Evolutionary conservation across 2,329 filamentous ascomycete genomes (phyloP), one percentile per base, ranked within the genome.

Genomic region (Colletotrichum siamense): DNA sequence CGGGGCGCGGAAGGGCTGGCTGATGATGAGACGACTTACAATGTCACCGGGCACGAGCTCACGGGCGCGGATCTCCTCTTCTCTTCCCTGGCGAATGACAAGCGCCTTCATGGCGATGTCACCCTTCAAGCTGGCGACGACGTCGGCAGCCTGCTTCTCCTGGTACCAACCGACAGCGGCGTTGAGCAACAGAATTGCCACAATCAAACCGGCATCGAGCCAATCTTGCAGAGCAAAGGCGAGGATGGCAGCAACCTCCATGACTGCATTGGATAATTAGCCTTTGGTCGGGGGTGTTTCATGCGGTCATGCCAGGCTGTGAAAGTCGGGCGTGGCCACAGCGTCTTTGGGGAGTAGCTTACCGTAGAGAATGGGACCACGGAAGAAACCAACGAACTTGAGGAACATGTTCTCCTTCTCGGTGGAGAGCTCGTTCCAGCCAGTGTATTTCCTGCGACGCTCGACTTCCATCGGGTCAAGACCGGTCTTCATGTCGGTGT

Each of bases 101-200:
- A 87, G 88, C 64, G 92, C 91, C 86, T 92, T 93, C 92, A 95
- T 94, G 81, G 94, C 94, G 82, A 95, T 95, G 82, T 95, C 94
- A 87, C 94, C 94, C 88, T 95, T 95, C 77, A 95, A 87, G 78
- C 88, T 91, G 73, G 93, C 93, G 81, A 95, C 93, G 81, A 95
- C 93, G 85, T 95, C 94, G 79, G 93, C 94, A 81, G 94, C 94
- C 86, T 95, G 93, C 88, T 95, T 95, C 86, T 95, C 94, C 85
- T 95, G 94, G 85, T 95, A 95, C 91, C 93, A 95, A 88, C 94
- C 94, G 84, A 95, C 94, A 78, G 93, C 87, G 79, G 94, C 94
- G 87, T 95, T 95, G 78, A 95, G 92, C 82, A 93, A 81, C 72
- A 95, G 87, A 85, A 95, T 95, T 88, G 91, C 94, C 81, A 93